Conservation (phyloP, 106 monocot genomes). For the Allium cepa region DNA sequence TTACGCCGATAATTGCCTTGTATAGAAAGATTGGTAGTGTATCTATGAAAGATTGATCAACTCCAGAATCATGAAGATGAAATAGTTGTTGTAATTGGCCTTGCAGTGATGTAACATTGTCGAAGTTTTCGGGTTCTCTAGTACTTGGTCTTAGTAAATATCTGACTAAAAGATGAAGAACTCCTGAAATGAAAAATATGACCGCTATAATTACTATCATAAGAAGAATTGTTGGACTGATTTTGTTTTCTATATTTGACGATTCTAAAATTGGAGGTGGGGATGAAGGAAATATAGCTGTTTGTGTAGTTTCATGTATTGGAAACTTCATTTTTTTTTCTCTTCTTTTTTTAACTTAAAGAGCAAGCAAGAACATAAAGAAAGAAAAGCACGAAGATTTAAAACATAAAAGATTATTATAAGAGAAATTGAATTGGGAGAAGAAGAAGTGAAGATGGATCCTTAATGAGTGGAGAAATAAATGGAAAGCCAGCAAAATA, state of each 20-base stretch:
- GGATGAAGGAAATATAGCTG: conserved; percentile 5
- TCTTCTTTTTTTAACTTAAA: background rate
- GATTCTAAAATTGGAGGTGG: conserved; percentile 8
- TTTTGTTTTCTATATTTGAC: conserved; percentile 31
- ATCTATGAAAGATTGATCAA: conserved; percentile 92
- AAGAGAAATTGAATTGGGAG: background rate
- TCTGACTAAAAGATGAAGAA: conserved; percentile 67
- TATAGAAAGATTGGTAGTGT: conserved; percentile 80
- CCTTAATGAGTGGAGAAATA: conserved; percentile 25
- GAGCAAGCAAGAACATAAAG: background rate
- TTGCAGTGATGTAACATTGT: conserved; percentile 50
- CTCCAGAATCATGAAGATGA: conserved; percentile 88
- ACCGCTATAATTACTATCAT: conserved; percentile 50
- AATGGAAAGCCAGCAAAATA: conserved; percentile 23
- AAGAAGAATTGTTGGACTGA: conserved; percentile 60
- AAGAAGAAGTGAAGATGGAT: conserved; percentile 4
- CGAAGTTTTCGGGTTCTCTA: conserved; percentile 33
- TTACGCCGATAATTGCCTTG: conserved; percentile 65
- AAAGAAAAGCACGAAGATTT: background rate
- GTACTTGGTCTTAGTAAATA: conserved; percentile 38
- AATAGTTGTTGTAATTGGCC: conserved; percentile 97
- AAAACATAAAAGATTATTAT: background rate
- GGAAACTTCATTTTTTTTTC: background rate
- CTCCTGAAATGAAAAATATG: conserved; percentile 73
- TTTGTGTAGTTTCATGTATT: background rate